Percentiles rank a stretch among this genome's conserved stretches.
Evolutionary conservation across 2,329 filamentous ascomycete genomes (phyloP).

Genomic region (Chrysoporthe austroafricana): DNA sequence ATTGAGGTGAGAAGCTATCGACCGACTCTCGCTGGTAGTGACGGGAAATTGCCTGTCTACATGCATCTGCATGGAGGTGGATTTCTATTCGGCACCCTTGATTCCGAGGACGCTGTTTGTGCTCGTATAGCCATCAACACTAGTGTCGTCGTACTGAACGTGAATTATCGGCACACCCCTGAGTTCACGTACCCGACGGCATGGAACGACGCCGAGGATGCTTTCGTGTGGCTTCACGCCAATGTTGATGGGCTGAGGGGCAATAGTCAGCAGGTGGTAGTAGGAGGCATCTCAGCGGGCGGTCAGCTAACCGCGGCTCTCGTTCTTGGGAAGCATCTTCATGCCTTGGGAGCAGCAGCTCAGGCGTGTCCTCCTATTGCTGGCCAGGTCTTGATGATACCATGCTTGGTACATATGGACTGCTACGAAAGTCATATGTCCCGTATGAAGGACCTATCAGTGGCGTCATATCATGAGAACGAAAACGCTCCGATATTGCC

Average conservation of each 20-base stretch:
- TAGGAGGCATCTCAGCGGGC: conserved; percentile 51
- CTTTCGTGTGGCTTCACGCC: conserved; percentile 56
- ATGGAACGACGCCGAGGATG: conserved; percentile 58
- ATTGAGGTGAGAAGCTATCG: conserved; percentile 54
- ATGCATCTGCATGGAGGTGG: conserved; percentile 60
- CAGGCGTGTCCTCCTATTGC: conserved; percentile 40
- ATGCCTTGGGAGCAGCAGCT: conserved; percentile 30
- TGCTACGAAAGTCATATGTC: conserved; percentile 38
- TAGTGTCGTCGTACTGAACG: conserved; percentile 52
- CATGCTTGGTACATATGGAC: conserved; percentile 43
- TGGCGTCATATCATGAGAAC: conserved; percentile 51
- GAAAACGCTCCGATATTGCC: conserved; percentile 55
- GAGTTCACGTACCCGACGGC: conserved; percentile 55
- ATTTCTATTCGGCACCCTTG: conserved; percentile 58
- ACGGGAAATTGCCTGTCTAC: conserved; percentile 50
- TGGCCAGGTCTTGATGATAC: conserved; percentile 58
- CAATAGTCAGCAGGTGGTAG: conserved; percentile 41
- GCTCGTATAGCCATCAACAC: conserved; percentile 48
- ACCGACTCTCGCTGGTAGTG: conserved; percentile 37
- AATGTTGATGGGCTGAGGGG: conserved; percentile 44
- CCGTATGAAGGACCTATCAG: conserved; percentile 41
- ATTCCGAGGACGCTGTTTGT: conserved; percentile 57
- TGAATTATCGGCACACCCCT: conserved; percentile 64
- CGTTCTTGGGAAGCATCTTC: conserved; percentile 41
- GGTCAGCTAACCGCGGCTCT: conserved; percentile 41